Evolutionary conservation across 495 filamentous ascomycete species (phyloP).

Genomic region (Hypoxylon subgilvum): DNA sequence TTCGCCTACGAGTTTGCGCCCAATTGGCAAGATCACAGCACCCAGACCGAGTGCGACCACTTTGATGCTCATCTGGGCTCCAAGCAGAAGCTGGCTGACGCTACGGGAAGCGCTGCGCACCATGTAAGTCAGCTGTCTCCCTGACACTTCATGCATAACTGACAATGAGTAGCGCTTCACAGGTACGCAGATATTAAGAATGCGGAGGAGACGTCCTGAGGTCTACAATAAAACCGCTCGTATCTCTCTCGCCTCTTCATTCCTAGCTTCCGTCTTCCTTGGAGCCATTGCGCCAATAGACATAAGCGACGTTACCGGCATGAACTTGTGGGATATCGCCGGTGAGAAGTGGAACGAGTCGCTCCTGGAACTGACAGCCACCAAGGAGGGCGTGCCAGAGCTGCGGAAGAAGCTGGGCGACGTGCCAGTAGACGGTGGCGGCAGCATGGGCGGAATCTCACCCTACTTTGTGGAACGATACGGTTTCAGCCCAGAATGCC

Average conservation of each 20-base stretch:
- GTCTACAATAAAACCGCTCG: slow-evolving; percentile 80
- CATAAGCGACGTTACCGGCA: slow-evolving; percentile 93
- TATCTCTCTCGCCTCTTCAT: slow-evolving; percentile 93
- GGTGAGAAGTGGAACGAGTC: slow-evolving; percentile 72
- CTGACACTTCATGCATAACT: slow-evolving; percentile 16
- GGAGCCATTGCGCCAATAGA: slow-evolving; percentile 87
- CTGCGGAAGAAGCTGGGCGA: slow-evolving; percentile 80
- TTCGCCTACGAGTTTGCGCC: slow-evolving; percentile 89
- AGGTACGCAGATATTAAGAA: slow-evolving; percentile 92
- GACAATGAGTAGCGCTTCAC: slow-evolving; percentile 78
- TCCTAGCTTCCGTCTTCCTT: slow-evolving; percentile 89
- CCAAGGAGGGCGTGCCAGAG: slow-evolving; percentile 65
- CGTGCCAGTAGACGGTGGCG: slow-evolving; percentile 80
- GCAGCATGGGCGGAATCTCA: slow-evolving; percentile 73
- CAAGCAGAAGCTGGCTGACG: slow-evolving; percentile 69
- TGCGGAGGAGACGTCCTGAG: slow-evolving; percentile 76
- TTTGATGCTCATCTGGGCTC: slow-evolving; percentile 77
- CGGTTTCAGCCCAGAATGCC: slow-evolving; percentile 76
- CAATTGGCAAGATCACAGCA: slow-evolving; percentile 98
- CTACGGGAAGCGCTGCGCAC: slow-evolving; percentile 90
- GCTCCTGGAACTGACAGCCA: slow-evolving; percentile 75
- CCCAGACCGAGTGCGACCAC: slow-evolving; percentile 84
- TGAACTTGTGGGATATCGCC: slow-evolving; percentile 94
- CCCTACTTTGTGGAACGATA: slow-evolving; percentile 78
- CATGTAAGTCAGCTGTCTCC: slow-evolving; percentile 64